Evolutionary conservation across 2,329 filamentous ascomycete species (phyloP).

Genomic region (Alternaria postmessia): DNA sequence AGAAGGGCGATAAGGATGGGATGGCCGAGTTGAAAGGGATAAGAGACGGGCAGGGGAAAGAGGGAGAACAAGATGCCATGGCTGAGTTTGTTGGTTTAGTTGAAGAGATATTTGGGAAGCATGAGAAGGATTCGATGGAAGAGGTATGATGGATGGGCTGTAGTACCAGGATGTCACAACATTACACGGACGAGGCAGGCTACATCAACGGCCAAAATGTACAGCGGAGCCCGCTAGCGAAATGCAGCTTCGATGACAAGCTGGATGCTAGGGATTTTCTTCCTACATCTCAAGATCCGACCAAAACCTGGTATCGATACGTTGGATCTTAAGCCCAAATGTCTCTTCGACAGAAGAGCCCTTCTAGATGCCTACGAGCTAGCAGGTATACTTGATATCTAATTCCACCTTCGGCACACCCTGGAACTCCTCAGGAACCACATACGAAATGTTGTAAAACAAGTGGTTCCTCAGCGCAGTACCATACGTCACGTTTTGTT

Average conservation of each 20-base stretch:
- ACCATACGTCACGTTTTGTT: conserved; percentile 51
- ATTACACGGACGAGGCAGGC: not conserved
- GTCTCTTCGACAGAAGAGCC: not conserved
- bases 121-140: conserved; percentile 1
- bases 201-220: fast-evolving
- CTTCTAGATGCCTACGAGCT: not conserved
- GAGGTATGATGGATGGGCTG: not conserved
- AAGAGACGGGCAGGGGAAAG: conserved; percentile 37
- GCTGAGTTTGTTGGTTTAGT: conserved; percentile 50
- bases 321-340: not conserved
- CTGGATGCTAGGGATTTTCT: not conserved
- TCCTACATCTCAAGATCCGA: not conserved
- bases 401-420: conserved; percentile 52
- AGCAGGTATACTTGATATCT: conserved; percentile 49
- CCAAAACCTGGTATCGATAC: not conserved
- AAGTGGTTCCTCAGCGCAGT: conserved; percentile 52
- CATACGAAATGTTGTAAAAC: conserved; percentile 59
- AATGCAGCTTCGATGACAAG: not conserved
- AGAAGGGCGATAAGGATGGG: conserved; percentile 43
- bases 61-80: conserved; percentile 51
- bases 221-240: not conserved
- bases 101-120: conserved; percentile 32
- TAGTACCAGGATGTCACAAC: not conserved
- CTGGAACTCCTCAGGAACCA: conserved; percentile 52
- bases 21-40: conserved; percentile 38